phyloP scores from a whole-genome alignment of 2,329 filamentous ascomycete species.

The Cladosporium halotolerans region DNA sequence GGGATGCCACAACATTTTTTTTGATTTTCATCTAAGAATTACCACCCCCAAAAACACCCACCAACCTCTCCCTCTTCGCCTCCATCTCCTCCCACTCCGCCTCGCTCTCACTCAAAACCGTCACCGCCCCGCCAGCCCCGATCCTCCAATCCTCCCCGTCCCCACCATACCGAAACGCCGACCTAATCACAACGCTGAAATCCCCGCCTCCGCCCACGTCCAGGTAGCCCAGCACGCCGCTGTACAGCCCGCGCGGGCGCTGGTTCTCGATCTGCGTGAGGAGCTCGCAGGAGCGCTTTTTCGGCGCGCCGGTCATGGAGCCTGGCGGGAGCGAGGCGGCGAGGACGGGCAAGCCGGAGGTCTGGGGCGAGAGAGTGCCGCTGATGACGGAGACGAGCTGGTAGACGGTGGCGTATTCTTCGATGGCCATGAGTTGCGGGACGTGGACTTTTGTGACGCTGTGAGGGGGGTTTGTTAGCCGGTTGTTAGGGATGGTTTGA shows the following conservation, averaged over 20 bases:
- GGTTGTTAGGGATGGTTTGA: not conserved
- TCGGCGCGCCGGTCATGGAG: conserved; percentile 94
- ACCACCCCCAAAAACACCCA: conserved; percentile 14
- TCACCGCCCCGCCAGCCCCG: conserved; percentile 86
- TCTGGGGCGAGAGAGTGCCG: conserved; percentile 49
- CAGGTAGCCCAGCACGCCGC: conserved; percentile 83
- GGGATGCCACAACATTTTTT: too few species aligned
- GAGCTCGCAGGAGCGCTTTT: conserved; percentile 85
- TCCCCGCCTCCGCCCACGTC: conserved; percentile 79
- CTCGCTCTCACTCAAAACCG: conserved; percentile 69
- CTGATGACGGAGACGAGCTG: conserved; percentile 87
- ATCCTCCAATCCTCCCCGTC: conserved; percentile 64
- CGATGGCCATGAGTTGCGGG: conserved; percentile 73
- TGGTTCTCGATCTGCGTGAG: conserved; percentile 61
- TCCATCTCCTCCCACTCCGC: conserved; percentile 87
- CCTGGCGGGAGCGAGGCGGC: conserved; percentile 76
- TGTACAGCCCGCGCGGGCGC: conserved; percentile 68
- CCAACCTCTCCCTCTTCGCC: conserved; percentile 34
- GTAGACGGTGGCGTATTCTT: conserved; percentile 86
- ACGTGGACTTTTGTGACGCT: conserved; percentile 57
- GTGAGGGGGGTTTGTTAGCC: not conserved
- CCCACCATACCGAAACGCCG: conserved; percentile 66
- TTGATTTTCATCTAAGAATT: not conserved
- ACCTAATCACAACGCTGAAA: conserved; percentile 87
- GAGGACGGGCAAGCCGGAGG: conserved; percentile 68